phyloP scores from a whole-genome alignment of 352 stramenopile species.

The Thalassiosira hispida region DNA sequence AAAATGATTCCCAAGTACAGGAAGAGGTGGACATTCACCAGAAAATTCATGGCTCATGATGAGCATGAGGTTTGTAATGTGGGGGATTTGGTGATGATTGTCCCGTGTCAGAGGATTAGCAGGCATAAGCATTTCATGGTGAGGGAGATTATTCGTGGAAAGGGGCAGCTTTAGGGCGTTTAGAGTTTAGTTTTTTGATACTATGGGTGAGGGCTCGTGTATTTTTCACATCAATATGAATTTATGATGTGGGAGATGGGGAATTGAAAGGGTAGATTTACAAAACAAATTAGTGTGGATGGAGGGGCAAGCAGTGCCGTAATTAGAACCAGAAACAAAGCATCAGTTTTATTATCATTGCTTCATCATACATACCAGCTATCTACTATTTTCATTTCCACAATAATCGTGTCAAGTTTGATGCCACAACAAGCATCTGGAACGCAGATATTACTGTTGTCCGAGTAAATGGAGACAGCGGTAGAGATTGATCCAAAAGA shows the following conservation, averaged over 20 bases:
- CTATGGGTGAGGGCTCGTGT: too few species aligned
- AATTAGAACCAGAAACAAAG: too few species aligned
- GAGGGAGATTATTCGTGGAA: slow-evolving; percentile 75
- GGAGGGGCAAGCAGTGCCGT: too few species aligned
- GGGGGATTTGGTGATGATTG: slow-evolving; percentile 85
- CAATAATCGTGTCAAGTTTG: too few species aligned
- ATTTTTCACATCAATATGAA: too few species aligned
- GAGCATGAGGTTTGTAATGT: slow-evolving; percentile 93
- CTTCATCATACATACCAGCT: too few species aligned
- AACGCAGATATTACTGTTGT: too few species aligned
- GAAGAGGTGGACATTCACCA: slow-evolving; percentile 94
- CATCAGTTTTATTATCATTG: too few species aligned
- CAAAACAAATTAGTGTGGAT: not conserved
- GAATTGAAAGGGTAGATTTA: not conserved
- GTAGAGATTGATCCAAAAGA: too few species aligned
- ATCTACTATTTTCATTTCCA: too few species aligned
- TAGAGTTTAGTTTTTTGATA: not conserved
- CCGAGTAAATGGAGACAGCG: too few species aligned
- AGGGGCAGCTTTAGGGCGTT: slow-evolving; percentile 67
- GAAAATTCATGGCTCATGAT: slow-evolving; percentile 98
- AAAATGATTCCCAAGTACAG: slow-evolving; percentile 93
- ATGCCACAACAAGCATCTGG: too few species aligned
- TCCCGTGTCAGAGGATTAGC: slow-evolving; percentile 77
- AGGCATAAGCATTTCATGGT: slow-evolving; percentile 84
- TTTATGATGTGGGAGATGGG: not conserved